phyloP scores from a whole-genome alignment of 2,329 filamentous ascomycete species.

The Onygenales sp. region DNA sequence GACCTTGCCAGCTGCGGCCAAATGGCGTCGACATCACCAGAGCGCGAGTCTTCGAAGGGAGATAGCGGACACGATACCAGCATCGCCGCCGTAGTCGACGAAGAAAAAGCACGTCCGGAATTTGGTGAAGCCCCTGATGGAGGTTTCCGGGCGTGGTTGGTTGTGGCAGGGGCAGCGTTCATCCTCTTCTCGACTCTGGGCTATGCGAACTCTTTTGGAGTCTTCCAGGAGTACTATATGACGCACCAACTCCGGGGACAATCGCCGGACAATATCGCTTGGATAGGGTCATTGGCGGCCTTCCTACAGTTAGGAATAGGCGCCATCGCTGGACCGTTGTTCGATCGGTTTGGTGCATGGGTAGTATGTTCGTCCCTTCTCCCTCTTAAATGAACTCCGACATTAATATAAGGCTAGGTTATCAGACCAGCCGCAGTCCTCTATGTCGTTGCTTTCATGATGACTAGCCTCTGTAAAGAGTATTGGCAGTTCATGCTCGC shows the following conservation, averaged over 20 bases:
- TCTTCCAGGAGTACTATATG: conserved; percentile 38
- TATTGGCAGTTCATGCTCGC: conserved; percentile 47
- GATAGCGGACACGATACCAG: not conserved
- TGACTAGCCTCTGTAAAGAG: conserved; percentile 33
- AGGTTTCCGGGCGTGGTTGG: conserved; percentile 19
- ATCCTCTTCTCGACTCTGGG: conserved; percentile 33
- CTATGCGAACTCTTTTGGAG: conserved; percentile 37
- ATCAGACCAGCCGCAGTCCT: conserved; percentile 8
- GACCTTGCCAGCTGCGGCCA: not conserved
- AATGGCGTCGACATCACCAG: not conserved
- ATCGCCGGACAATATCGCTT: conserved; percentile 28
- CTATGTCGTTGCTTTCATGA: conserved; percentile 17
- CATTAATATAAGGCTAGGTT: not conserved
- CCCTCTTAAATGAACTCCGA: not conserved
- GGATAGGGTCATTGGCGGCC: conserved; percentile 33
- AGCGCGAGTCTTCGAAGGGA: not conserved
- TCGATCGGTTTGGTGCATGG: conserved; percentile 34
- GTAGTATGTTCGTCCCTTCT: conserved; percentile 21
- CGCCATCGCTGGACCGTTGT: conserved; percentile 29
- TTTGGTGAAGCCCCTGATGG: conserved; percentile 24
- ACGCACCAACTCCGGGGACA: conserved; percentile 23
- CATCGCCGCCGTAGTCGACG: not conserved
- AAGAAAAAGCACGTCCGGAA: not conserved
- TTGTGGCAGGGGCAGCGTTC: conserved; percentile 15
- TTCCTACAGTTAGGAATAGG: conserved; percentile 30